phyloP scores from a whole-genome alignment of 2,329 filamentous ascomycete genomes.

The Gliomastix tumulicola region DNA sequence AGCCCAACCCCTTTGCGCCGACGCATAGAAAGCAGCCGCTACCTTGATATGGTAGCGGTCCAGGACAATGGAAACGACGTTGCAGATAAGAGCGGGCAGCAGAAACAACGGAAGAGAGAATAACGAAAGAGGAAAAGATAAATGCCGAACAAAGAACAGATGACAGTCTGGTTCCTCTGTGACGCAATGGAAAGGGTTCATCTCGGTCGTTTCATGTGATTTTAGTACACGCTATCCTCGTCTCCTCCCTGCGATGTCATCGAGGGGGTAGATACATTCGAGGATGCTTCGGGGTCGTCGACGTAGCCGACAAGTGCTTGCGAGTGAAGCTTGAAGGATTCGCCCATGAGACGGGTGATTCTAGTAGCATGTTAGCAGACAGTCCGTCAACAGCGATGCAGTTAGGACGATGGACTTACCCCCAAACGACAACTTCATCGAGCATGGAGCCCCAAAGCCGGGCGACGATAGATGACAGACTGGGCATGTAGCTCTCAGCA shows the following conservation, averaged over 20 bases:
- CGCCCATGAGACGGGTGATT: conserved; percentile 92
- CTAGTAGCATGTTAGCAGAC: conserved; percentile 33
- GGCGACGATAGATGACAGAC: conserved; percentile 91
- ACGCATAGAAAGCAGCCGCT: background rate
- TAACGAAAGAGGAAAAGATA: conserved; percentile 23
- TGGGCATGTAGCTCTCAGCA: conserved; percentile 71
- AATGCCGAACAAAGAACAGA: conserved; percentile 8
- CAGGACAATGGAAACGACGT: background rate
- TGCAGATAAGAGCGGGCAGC: conserved; percentile 5
- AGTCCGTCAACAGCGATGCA: background rate
- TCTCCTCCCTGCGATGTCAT: conserved; percentile 67
- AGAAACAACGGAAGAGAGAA: conserved; percentile 11
- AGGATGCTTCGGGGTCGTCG: conserved; percentile 68
- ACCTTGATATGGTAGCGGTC: background rate
- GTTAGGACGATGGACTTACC: conserved; percentile 56
- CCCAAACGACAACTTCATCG: conserved; percentile 98
- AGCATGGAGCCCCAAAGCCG: conserved; percentile 97
- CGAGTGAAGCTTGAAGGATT: conserved; percentile 94
- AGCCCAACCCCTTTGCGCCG: conserved; percentile 9
- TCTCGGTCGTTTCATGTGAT: conserved; percentile 40
- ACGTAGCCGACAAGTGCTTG: conserved; percentile 94
- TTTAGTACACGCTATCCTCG: conserved; percentile 66
- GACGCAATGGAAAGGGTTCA: conserved; percentile 22
- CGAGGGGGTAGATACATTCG: conserved; percentile 62
- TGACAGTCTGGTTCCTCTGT: too few relatives aligned